phyloP scores from a whole-genome alignment of 441 rosid species.

The Hura crepitans region DNA sequence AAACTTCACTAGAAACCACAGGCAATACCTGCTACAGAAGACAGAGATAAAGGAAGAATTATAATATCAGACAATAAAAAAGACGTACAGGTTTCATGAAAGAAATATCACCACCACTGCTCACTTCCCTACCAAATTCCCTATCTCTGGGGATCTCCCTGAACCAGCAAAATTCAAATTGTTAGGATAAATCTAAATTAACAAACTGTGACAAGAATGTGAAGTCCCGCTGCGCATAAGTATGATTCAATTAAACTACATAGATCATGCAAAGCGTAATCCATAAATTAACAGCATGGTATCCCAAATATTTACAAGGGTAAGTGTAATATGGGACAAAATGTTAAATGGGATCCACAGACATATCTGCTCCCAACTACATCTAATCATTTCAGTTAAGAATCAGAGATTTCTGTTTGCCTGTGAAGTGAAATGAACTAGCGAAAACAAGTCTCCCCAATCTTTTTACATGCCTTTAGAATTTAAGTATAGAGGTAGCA shows the following conservation, averaged over 20 bases:
- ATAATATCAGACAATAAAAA: slow-evolving; percentile 27
- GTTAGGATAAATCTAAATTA: too few relatives aligned
- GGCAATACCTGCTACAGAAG: slow-evolving; percentile 20
- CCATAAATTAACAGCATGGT: background rate
- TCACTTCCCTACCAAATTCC: slow-evolving; percentile 65
- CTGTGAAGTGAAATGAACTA: background rate
- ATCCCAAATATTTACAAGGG: background rate
- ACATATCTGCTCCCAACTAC: background rate
- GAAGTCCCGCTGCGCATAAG: background rate
- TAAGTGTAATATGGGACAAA: background rate
- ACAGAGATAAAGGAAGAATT: slow-evolving; percentile 10
- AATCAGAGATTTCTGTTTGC: background rate
- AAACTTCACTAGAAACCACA: slow-evolving; percentile 19
- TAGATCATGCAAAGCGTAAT: background rate
- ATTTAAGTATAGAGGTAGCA: background rate
- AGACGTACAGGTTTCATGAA: slow-evolving; percentile 75
- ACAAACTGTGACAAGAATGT: background rate
- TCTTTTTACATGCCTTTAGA: background rate
- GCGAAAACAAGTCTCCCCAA: background rate
- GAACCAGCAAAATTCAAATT: slow-evolving; percentile 22
- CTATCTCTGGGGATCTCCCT: slow-evolving; percentile 77
- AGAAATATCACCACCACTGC: slow-evolving; percentile 52
- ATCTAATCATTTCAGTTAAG: background rate
- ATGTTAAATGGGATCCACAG: too few relatives aligned
- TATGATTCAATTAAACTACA: background rate